phyloP scores from a whole-genome alignment of 2,329 filamentous ascomycete species.

The Fusarium subtropicale region DNA sequence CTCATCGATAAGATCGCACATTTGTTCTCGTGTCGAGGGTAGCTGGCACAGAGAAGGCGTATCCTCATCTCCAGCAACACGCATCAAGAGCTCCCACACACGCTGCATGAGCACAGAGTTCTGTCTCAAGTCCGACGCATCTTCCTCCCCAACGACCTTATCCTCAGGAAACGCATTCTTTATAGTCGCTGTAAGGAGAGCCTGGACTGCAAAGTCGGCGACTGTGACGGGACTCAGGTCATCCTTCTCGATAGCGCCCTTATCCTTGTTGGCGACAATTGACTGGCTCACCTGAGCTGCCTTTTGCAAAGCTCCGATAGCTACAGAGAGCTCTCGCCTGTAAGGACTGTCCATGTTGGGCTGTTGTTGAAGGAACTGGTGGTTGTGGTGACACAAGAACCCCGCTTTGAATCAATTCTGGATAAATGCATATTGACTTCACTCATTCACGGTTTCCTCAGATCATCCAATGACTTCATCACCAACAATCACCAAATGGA shows the following conservation, averaged over 20 bases:
- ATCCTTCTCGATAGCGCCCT: slow-evolving; percentile 64
- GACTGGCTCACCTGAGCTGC: slow-evolving; percentile 63
- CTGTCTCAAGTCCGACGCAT: slow-evolving; percentile 59
- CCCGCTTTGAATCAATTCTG: slow-evolving; percentile 44
- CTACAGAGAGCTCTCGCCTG: slow-evolving; percentile 56
- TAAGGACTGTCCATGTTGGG: slow-evolving; percentile 58
- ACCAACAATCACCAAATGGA: slow-evolving; percentile 23
- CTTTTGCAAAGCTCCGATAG: slow-evolving; percentile 56
- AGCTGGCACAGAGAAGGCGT: slow-evolving; percentile 46
- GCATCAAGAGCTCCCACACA: slow-evolving; percentile 61
- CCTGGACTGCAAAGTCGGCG: slow-evolving; percentile 70
- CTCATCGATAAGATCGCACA: slow-evolving; percentile 66
- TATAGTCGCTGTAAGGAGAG: slow-evolving; percentile 63
- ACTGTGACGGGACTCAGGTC: slow-evolving; percentile 69
- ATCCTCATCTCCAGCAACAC: slow-evolving; percentile 45
- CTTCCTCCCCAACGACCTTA: slow-evolving; percentile 67
- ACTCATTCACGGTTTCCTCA: slow-evolving; percentile 7
- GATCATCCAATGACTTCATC: neutral
- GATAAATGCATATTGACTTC: slow-evolving; percentile 46
- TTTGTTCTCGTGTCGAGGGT: slow-evolving; percentile 56
- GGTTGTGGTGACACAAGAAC: slow-evolving; percentile 3
- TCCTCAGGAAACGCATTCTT: slow-evolving; percentile 63
- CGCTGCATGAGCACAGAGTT: slow-evolving; percentile 58
- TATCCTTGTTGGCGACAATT: slow-evolving; percentile 60
- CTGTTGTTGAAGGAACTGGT: slow-evolving; percentile 16